Evolutionary conservation across 1,284 basidiomycete species (phyloP).

Genomic region (Lentinula novae-zelandiae): DNA sequence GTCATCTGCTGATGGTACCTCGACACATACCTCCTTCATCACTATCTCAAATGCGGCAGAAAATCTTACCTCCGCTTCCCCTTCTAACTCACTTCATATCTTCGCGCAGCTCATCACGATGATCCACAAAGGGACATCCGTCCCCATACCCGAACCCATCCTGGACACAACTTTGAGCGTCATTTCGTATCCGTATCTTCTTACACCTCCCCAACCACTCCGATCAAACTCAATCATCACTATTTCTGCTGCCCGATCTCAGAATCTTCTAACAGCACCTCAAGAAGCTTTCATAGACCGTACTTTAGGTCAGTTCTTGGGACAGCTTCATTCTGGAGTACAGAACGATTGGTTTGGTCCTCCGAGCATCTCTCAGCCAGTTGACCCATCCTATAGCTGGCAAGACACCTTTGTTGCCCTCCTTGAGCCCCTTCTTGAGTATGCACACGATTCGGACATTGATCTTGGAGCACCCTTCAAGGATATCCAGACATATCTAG

Average conservation of each 20-base stretch:
- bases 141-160: constrained; percentile 35
- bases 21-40: constrained; percentile 12
- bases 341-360: constrained; percentile 72
- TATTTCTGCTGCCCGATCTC: constrained; percentile 34
- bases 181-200: constrained; percentile 37
- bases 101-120: constrained; percentile 10
- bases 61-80: constrained; percentile 2
- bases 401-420: constrained; percentile 63
- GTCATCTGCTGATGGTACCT: not conserved
- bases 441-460: constrained; percentile 17
- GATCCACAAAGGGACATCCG: constrained; percentile 26
- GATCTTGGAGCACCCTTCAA: constrained; percentile 30
- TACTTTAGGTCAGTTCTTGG: constrained; percentile 52
- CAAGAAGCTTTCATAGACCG: constrained; percentile 51
- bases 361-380: constrained; percentile 29
- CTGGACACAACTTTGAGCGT: constrained; percentile 34
- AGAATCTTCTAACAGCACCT: constrained; percentile 35
- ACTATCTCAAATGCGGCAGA: not conserved
- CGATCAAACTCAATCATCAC: constrained; percentile 31
- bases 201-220: constrained; percentile 34
- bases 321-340: constrained; percentile 54
- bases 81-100: constrained; percentile 10
- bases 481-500: constrained; percentile 47
- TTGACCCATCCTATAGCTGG: constrained; percentile 53
- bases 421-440: constrained; percentile 51